Evolutionary conservation across 2,329 filamentous ascomycete genomes (phyloP).

Genomic region (Penicillium sp.): DNA sequence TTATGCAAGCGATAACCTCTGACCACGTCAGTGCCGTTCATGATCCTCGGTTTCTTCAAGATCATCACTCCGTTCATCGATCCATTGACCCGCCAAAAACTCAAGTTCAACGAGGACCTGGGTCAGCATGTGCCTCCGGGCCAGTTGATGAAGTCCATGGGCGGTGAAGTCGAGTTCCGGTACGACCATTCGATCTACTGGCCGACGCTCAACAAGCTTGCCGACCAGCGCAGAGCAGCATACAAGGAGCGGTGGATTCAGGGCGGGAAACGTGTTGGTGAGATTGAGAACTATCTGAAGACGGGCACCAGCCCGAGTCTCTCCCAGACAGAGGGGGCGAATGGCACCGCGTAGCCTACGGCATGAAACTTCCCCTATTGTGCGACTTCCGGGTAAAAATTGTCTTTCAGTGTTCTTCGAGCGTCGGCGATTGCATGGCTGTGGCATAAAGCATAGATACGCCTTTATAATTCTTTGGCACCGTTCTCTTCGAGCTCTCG

Average conservation of each 20-base stretch:
- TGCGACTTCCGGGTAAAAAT: too few species aligned
- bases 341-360: too few species aligned
- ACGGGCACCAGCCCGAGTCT: too few species aligned
- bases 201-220: conserved; percentile 69
- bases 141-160: conserved; percentile 72
- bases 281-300: conserved; percentile 77
- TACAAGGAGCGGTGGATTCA: conserved; percentile 64
- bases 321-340: too few species aligned
- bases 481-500: too few species aligned
- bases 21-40: conserved; percentile 91
- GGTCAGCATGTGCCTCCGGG: conserved; percentile 66
- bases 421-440: too few species aligned
- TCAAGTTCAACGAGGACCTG: conserved; percentile 95
- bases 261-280: conserved; percentile 71
- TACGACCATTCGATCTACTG: conserved; percentile 87
- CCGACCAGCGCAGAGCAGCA: conserved; percentile 55
- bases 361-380: too few species aligned
- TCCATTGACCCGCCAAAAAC: conserved; percentile 81
- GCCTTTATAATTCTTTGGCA: too few species aligned
- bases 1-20: too few species aligned
- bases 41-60: conserved; percentile 91
- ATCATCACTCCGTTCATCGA: conserved; percentile 94
- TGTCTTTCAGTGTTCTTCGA: too few species aligned
- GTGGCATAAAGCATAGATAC: too few species aligned
- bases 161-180: conserved; percentile 75